Percentiles rank a stretch among this genome's conserved stretches.
Conservation (phyloP, 1,284 basidiomycete species). For the Xanthoconium separans region DNA sequence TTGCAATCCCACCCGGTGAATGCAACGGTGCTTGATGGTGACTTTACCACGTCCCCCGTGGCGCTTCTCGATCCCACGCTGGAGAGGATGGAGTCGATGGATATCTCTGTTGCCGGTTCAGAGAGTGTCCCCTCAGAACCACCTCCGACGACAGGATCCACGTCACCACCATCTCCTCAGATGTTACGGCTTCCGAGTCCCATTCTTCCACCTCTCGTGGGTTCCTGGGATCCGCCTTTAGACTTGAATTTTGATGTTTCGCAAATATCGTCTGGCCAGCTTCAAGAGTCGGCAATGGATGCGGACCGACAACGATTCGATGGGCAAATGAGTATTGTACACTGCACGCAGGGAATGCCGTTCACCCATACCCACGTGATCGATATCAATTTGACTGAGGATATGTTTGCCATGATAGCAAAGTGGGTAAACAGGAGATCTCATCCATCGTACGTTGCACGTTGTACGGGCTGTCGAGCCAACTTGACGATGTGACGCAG, state of each 20-base stretch:
- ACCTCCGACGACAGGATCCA: background rate
- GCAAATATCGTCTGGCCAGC: background rate
- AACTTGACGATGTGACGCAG: conserved; percentile 11
- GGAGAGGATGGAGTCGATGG: conserved; percentile 2
- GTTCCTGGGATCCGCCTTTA: conserved; percentile 17
- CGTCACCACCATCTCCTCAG: background rate
- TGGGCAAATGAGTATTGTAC: conserved; percentile 19
- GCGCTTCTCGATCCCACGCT: background rate
- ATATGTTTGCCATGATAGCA: conserved; percentile 18
- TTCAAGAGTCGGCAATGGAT: background rate
- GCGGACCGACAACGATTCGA: conserved; percentile 15
- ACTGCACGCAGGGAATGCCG: conserved; percentile 19
- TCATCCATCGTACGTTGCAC: conserved; percentile 22
- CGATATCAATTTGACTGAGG: conserved; percentile 23
- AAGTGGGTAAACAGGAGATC: conserved; percentile 25
- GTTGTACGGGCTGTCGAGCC: background rate
- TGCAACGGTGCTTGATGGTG: background rate
- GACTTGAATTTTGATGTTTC: conserved; percentile 19
- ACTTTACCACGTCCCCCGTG: background rate
- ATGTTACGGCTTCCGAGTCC: conserved; percentile 1
- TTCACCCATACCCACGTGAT: conserved; percentile 22
- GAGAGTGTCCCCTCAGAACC: background rate
- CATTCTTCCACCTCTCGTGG: conserved; percentile 16
- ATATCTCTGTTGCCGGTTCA: background rate
- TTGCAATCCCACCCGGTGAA: background rate